Percentiles rank a stretch among this genome's conserved stretches.
Evolutionary conservation across 1,284 basidiomycete genomes (phyloP).

Genomic region (Athelia sp.): DNA sequence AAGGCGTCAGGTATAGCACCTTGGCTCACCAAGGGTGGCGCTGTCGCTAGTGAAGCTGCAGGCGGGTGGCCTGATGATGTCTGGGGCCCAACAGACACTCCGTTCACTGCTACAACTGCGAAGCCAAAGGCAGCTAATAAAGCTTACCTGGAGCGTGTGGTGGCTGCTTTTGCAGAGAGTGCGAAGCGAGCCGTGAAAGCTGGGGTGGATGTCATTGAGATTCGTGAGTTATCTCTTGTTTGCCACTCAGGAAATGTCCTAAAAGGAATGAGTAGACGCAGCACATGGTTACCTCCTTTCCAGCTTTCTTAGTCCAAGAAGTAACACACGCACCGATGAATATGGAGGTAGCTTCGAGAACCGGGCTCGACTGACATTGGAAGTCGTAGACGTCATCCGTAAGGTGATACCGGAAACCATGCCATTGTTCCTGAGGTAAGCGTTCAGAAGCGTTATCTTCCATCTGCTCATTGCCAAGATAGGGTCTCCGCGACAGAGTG

Average conservation of each 20-base stretch:
- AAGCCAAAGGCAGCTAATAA: slow-evolving; percentile 50
- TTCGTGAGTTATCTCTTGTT: slow-evolving; percentile 31
- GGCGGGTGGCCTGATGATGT: slow-evolving; percentile 72
- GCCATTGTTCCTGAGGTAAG: slow-evolving; percentile 66
- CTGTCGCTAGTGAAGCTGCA: slow-evolving; percentile 36
- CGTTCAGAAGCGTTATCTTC: slow-evolving; percentile 27
- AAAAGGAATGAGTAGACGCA: slow-evolving; percentile 46
- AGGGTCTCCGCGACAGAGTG: slow-evolving; percentile 52
- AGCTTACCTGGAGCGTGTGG: slow-evolving; percentile 52
- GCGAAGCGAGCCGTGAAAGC: slow-evolving; percentile 52
- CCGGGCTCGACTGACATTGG: slow-evolving; percentile 54
- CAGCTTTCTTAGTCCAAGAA: slow-evolving; percentile 52
- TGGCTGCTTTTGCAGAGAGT: slow-evolving; percentile 54
- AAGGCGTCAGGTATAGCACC: slow-evolving; percentile 61
- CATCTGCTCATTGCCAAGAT: slow-evolving; percentile 30
- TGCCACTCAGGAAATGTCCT: slow-evolving; percentile 1
- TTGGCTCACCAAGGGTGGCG: slow-evolving; percentile 40
- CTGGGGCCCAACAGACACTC: slow-evolving; percentile 52
- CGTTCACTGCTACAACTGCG: slow-evolving; percentile 44
- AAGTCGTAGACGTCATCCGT: slow-evolving; percentile 50
- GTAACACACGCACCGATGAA: slow-evolving; percentile 66
- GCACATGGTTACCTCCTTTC: slow-evolving; percentile 64
- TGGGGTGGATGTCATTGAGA: slow-evolving; percentile 66
- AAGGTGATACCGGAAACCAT: slow-evolving; percentile 51
- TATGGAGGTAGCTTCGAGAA: slow-evolving; percentile 77